These are phyloP conservation scores for Dichomitus squalens DNA, from an alignment of 1,284 basidiomycete species.

Conservation along the genomic window DNA sequence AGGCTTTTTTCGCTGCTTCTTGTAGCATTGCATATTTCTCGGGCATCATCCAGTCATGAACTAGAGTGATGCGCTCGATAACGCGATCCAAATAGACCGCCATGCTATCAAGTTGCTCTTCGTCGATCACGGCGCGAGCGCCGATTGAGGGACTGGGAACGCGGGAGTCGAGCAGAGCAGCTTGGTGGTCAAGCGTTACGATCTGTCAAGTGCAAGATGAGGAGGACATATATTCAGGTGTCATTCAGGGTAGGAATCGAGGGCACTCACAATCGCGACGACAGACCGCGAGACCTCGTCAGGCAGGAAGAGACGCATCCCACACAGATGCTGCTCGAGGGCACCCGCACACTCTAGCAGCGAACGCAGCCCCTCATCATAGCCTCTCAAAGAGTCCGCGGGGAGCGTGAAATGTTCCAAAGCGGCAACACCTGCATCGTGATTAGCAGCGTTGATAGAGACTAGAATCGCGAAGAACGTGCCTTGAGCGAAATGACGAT, in stretches of 20 bases:
- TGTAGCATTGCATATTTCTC: neutral
- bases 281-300: conserved; percentile 2
- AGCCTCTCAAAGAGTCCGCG: neutral
- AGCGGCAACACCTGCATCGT: neutral
- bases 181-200: conserved; percentile 6
- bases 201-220: neutral
- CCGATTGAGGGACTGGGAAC: neutral
- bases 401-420: neutral
- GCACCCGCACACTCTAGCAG: conserved; percentile 12
- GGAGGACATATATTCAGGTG: neutral
- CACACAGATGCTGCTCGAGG: conserved; percentile 9
- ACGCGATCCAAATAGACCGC: conserved; percentile 8
- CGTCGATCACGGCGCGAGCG: neutral
- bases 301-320: conserved; percentile 8
- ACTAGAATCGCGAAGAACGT: neutral
- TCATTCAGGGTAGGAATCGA: too few species aligned
- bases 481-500: neutral
- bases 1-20: neutral
- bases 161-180: neutral
- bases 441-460: neutral
- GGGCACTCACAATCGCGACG: conserved; percentile 14
- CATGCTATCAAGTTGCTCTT: conserved; percentile 1
- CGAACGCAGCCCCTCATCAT: neutral
- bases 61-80: neutral
- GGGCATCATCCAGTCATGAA: neutral